Evolutionary conservation across 371 early-diverging fungal species (phyloP).

Genomic region (Lichtheimia ornata): DNA sequence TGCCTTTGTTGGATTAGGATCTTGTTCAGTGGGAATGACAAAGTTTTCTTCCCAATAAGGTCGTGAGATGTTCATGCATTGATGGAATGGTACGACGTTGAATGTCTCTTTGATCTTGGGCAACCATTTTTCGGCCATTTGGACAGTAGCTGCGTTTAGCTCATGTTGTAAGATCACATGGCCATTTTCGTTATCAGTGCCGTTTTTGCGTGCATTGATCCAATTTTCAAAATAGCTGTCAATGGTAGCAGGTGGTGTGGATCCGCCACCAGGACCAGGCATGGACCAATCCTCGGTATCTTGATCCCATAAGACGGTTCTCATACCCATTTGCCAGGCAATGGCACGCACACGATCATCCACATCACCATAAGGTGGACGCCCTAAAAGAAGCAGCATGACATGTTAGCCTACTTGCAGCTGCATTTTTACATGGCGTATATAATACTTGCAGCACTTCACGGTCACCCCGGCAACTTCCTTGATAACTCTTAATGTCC

Average conservation of each 20-base stretch:
- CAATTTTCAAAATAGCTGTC: conserved; percentile 44
- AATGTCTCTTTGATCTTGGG: conserved; percentile 42
- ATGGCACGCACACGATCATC: conserved; percentile 59
- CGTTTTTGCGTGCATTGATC: conserved; percentile 34
- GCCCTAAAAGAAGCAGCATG: conserved; percentile 12
- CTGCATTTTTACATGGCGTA: too few relatives aligned
- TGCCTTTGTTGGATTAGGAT: too few relatives aligned
- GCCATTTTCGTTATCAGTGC: conserved; percentile 34
- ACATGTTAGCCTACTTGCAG: too few relatives aligned
- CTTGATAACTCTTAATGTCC: conserved; percentile 54
- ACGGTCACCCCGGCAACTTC: conserved; percentile 55
- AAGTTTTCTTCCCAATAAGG: conserved; percentile 52
- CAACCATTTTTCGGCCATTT: conserved; percentile 50
- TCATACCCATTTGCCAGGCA: conserved; percentile 53
- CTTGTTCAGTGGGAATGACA: conserved; percentile 30
- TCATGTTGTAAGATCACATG: conserved; percentile 50
- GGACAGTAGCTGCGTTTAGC: conserved; percentile 43
- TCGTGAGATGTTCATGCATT: conserved; percentile 52
- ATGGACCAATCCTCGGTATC: conserved; percentile 52
- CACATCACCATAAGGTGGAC: conserved; percentile 56
- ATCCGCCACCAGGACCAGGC: conserved; percentile 47
- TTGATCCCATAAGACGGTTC: conserved; percentile 46
- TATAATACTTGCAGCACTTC: conserved; percentile 27
- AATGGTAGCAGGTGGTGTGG: conserved; percentile 28
- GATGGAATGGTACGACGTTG: conserved; percentile 47